Evolutionary conservation across 2,329 filamentous ascomycete species (phyloP).

Genomic region (Cladosporium colombiae): DNA sequence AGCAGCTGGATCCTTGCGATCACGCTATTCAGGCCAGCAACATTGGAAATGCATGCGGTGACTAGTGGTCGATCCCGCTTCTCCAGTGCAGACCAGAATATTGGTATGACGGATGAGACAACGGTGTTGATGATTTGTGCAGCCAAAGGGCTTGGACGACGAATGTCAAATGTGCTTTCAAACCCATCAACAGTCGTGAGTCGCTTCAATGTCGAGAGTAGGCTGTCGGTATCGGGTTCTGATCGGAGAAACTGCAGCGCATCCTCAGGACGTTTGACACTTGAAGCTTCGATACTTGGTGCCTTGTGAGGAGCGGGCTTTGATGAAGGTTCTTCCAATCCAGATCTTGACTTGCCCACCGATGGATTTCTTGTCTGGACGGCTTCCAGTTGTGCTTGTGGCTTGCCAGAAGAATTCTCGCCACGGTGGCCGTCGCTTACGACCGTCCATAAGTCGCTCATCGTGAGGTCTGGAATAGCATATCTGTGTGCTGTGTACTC

Average conservation of each 20-base stretch:
- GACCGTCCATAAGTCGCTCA: conserved; percentile 19
- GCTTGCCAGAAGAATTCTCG: background rate
- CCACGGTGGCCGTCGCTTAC: conserved; percentile 9
- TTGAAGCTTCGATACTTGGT: conserved; percentile 18
- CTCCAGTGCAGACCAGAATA: conserved; percentile 73
- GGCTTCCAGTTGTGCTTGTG: conserved; percentile 4
- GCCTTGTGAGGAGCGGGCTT: background rate
- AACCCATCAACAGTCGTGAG: conserved; percentile 22
- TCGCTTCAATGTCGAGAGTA: conserved; percentile 30
- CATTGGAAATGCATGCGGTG: conserved; percentile 66
- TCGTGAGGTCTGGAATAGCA: background rate
- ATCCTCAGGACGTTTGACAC: conserved; percentile 27
- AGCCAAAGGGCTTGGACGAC: conserved; percentile 64
- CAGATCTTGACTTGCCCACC: background rate
- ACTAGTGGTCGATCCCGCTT: conserved; percentile 53
- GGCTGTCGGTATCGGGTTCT: conserved; percentile 39
- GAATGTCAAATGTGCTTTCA: conserved; percentile 55
- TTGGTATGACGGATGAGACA: conserved; percentile 72
- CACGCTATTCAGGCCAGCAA: conserved; percentile 76
- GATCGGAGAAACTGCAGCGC: conserved; percentile 42
- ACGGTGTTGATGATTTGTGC: conserved; percentile 76
- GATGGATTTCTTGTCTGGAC: conserved; percentile 10
- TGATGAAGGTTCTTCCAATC: background rate
- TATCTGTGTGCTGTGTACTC: background rate
- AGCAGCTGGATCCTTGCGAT: conserved; percentile 38